phyloP scores from a whole-genome alignment of 2,329 filamentous ascomycete species.

The Zelopaecilomyces penicillatus region DNA sequence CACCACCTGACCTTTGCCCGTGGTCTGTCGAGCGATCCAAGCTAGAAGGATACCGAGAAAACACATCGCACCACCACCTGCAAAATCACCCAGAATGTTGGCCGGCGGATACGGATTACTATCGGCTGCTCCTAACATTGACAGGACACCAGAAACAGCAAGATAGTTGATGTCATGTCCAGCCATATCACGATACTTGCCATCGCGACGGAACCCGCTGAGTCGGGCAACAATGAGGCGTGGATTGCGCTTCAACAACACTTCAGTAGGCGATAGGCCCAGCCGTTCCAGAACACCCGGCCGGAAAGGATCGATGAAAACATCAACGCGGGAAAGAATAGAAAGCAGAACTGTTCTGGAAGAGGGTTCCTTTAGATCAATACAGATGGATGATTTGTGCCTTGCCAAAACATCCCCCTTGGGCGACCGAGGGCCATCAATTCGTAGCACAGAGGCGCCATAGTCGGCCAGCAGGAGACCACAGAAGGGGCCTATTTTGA shows the following conservation, averaged over 20 bases:
- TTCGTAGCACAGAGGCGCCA: slow-evolving; percentile 76
- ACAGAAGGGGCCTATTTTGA: slow-evolving; percentile 64
- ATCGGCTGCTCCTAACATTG: slow-evolving; percentile 61
- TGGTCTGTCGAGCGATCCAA: slow-evolving; percentile 51
- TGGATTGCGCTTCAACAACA: slow-evolving; percentile 60
- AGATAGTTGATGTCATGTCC: slow-evolving; percentile 97
- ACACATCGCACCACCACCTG: slow-evolving; percentile 74
- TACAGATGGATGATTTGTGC: slow-evolving; percentile 69
- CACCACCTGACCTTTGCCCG: slow-evolving; percentile 73
- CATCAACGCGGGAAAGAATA: slow-evolving; percentile 63
- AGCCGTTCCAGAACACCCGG: slow-evolving; percentile 84
- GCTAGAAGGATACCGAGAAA: slow-evolving; percentile 79
- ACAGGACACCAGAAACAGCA: slow-evolving; percentile 72
- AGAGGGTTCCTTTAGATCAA: slow-evolving; percentile 63
- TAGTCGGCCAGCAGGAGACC: slow-evolving; percentile 85
- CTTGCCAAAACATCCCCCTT: slow-evolving; percentile 68
- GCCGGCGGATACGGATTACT: slow-evolving; percentile 69
- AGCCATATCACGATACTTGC: slow-evolving; percentile 78
- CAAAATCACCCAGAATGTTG: slow-evolving; percentile 87
- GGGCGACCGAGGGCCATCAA: slow-evolving; percentile 60
- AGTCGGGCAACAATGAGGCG: slow-evolving; percentile 74
- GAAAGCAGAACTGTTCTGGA: slow-evolving; percentile 60
- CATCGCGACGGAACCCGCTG: slow-evolving; percentile 84
- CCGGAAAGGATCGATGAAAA: slow-evolving; percentile 89
- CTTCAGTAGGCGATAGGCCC: slow-evolving; percentile 59